Evolutionary conservation across 441 rosid species (phyloP).

Genomic region (Populus tomentosa): DNA sequence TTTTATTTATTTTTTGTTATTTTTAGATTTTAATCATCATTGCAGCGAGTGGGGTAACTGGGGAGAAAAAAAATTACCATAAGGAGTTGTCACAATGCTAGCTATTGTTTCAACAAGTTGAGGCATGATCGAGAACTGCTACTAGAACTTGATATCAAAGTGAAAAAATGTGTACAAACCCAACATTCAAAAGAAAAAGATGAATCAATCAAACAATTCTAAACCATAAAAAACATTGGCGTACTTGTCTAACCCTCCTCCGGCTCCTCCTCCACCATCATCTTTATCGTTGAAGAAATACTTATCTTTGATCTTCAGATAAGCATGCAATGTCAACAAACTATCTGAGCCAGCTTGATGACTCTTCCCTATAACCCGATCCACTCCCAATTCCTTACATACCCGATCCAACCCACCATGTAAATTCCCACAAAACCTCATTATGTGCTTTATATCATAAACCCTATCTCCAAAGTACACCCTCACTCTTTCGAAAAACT

Average conservation of each 20-base stretch:
- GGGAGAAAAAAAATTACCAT: too few species aligned
- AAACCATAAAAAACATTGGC: slow-evolving; percentile 63
- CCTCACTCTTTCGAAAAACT: slow-evolving; percentile 36
- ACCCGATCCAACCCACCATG: slow-evolving; percentile 61
- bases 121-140: not conserved
- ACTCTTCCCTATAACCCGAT: slow-evolving; percentile 47
- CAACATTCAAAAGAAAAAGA: slow-evolving; percentile 15
- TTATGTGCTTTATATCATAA: slow-evolving; percentile 64
- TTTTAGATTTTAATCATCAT: too few species aligned
- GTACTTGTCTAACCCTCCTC: slow-evolving; percentile 36
- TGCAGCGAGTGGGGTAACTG: too few species aligned
- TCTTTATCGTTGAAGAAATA: slow-evolving; percentile 21
- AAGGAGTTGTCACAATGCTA: too few species aligned
- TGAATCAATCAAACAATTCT: slow-evolving; percentile 21
- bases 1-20: too few species aligned
- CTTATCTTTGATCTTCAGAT: slow-evolving; percentile 36
- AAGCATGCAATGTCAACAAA: slow-evolving; percentile 54
- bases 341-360: slow-evolving; percentile 79
- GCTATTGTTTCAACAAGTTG: too few species aligned
- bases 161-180: slow-evolving; percentile 15
- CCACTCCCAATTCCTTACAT: slow-evolving; percentile 34
- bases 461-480: slow-evolving; percentile 44
- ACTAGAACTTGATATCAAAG: slow-evolving; percentile 9
- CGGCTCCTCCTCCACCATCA: slow-evolving; percentile 12
- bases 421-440: slow-evolving; percentile 37